Base-by-base conservation (phyloP, 2,329 filamentous ascomycete species). In the Daldinia sp. region DNA sequence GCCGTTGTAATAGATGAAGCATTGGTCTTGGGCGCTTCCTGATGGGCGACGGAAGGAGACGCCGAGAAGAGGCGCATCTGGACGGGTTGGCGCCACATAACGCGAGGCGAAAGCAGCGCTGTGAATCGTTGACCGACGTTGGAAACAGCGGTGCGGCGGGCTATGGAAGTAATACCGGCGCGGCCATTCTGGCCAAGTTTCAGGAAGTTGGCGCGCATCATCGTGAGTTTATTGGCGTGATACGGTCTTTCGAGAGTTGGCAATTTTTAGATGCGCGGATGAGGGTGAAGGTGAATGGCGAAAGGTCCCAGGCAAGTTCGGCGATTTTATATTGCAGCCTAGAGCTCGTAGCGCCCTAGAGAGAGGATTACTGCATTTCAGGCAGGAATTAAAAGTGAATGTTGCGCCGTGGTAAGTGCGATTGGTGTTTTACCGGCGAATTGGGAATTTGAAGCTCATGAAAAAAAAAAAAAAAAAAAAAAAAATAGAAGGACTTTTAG, bases 1-100 rank as follows among this genome's bases (percentile, higher is more conserved):
- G 85, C 82, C 2, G 91, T 88, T 1, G 88, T 87, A 69, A 98
- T 84, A 55, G 92, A 85, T 1, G 90, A 89, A 0, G 92, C 84
- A 18, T 66, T 67, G 6, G 74, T 4, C 69, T 68, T 63, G 2
- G 23, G 23, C 2, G 62, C 26, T 76, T 44, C 78, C 66, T 46
- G 72, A 67, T 6, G 79, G 63, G 70, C 79, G 72, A 65, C 76
- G 74, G 63, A 82, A 77, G 54, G 81, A 78, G 67, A 85, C 74
- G 71, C 85, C 12, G 75, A 73, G 70, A 75, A 74, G 54, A 42
- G 68, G 39, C 64, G 69, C 18, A 33, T 5, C 1, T 28, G 46
- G 18, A 68, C 12, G n/a, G 42, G 46, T 53, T 57, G 62, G 20
- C 20, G 56, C 10, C 37, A n/a, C 13, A 48, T 42, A 51, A 59